Evolutionary conservation across 2,329 filamentous ascomycete genomes (phyloP), one percentile per base, ranked within the genome.

Genomic region (Exophiala viscosa): DNA sequence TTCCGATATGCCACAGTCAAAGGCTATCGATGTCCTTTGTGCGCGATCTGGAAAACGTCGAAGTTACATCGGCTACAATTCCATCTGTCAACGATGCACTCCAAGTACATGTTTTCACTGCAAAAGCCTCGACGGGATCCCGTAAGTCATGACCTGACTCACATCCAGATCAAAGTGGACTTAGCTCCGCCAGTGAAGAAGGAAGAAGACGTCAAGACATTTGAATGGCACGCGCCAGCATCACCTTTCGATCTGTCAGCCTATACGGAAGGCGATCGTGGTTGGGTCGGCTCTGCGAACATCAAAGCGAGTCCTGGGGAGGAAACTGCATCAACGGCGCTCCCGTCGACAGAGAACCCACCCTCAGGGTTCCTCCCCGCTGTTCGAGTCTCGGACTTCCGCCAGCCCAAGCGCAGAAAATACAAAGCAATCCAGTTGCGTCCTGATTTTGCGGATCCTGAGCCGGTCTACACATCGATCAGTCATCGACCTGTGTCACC

Each of bases 11-110:
- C 42, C 8, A 51, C 45, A 13, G 38, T 57, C 11, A 38, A 57
- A 23, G 62, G 60, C 11, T 60, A 61, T 32, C 31, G 39, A 17
- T 64, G 62, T 43, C 58, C 58, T 23, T 32, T 51, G 23, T 64
- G 62, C 35, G 38, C 35, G 9, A 33, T 28, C 11, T 52, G 43
- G 39, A 46, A 47, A 31, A 55, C 49, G 7, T 28, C 34, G 11
- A 55, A 45, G 7, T 36, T 64, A 18, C 38, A 58, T 13, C 33
- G 57, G 20, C 52, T 64, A 7, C 49, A 52, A n/a, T 61, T 62
- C 33, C 62, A 64, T 47, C 46, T 62, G 9, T 40, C 47, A 18
- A 59, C 50, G 9, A 48, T 44, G 31, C 62, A 64, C 43, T 28
- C 52, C 11, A 57, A 60, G 38, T 62, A 59, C 43, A 53, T 18